Evolutionary conservation across 176 grass and related monocot species (phyloP), one percentile per base, ranked within the genome.

Genomic region (Zoysia japonica): DNA sequence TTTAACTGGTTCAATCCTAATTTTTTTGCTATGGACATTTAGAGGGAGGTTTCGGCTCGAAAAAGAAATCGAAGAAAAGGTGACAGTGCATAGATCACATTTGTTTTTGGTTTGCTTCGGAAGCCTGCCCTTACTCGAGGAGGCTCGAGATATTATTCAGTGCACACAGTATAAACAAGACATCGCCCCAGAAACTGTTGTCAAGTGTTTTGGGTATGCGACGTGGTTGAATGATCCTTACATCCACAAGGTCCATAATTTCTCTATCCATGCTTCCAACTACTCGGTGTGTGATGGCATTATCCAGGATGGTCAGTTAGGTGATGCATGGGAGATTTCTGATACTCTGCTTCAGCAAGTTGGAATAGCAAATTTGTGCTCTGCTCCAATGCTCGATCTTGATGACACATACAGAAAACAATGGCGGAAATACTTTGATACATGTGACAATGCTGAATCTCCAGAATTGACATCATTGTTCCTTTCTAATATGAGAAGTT

Each of bases 281-380:
- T 84, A 61, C 50, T 84, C 51, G 81, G 43, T 76, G 14, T 84
- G 72, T 0, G 71, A 76, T 75, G 71, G 72, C 5, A 82, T 81
- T 10, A 65, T 82, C 4, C 9, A 19, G 44, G 45, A 1, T 35
- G 3, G 15, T 0, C 8, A 60, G 3, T n/a, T 68, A 6, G 5
- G 44, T 6, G 12, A 28, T 13, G 11, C 71, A 38, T 83, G 81
- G 82, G 53, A 84, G 0, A 1, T 3, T 38, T 47, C 38, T 6
- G 6, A 5, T 47, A 67, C 56, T 64, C 0, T 85, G 9, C 47
- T 63, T 17, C 67, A 71, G 1, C 5, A 78, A 4, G 8, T 78
- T 0, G 3, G 12, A 16, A 1, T 28, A 6, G 74, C 53, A 9
- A 39, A 63, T 3, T 68, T 6, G 10, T 59, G 51, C 3, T 38